Evolutionary conservation across 106 monocot species (phyloP).

Genomic region (Acorus calamus): DNA sequence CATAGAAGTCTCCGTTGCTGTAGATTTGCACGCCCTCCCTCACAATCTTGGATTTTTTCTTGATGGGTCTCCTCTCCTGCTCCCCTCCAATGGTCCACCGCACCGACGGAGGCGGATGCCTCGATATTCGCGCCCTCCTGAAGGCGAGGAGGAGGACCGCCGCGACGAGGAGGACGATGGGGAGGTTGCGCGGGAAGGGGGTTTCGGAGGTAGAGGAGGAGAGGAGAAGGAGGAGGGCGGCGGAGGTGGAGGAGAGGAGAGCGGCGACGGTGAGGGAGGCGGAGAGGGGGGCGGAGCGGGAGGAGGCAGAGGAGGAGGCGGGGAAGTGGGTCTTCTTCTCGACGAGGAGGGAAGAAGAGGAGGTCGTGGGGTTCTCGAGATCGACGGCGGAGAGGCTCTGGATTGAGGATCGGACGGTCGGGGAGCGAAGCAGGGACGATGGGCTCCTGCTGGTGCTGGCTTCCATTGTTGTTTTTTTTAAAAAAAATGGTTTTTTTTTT

Average conservation of each 20-base stretch:
- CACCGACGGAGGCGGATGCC: conserved; percentile 2
- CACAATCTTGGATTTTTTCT: conserved; percentile 5
- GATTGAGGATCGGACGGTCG: conserved; percentile 46
- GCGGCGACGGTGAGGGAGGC: too few species aligned
- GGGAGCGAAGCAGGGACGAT: conserved; percentile 57
- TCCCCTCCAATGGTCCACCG: conserved; percentile 23
- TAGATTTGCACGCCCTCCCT: conserved; percentile 23
- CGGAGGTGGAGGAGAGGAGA: not conserved
- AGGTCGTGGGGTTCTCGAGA: not conserved
- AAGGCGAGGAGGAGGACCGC: not conserved
- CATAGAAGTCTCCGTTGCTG: conserved; percentile 37
- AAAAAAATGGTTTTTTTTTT: too few species aligned
- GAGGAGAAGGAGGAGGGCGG: conserved; percentile 11
- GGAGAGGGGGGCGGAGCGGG: too few species aligned
- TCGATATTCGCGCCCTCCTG: not conserved
- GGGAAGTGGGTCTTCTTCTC: conserved; percentile 3
- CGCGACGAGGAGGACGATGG: not conserved
- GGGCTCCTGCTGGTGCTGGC: conserved; percentile 15
- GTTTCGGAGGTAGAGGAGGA: not conserved
- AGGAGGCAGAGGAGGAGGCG: not conserved
- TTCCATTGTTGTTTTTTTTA: too few species aligned
- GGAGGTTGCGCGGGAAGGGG: not conserved
- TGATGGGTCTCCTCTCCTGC: not conserved
- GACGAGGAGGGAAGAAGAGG: not conserved
- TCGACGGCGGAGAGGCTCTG: conserved; percentile 25